Conservation (phyloP, 1,139 yeast species). For the Kodamaea derodonti region DNA sequence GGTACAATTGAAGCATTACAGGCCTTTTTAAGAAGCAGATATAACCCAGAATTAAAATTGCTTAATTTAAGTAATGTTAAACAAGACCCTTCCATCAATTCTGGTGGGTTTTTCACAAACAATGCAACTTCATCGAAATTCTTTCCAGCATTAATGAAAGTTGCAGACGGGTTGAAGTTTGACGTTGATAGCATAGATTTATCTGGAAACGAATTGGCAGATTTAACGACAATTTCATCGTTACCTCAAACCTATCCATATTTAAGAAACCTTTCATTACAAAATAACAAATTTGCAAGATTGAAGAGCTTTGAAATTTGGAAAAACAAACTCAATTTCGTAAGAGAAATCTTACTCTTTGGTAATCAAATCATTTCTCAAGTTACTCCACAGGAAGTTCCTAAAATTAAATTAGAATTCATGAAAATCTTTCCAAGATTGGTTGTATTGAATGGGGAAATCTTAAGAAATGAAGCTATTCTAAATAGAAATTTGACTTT, state of each 20-base stretch:
- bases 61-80: slow-evolving; percentile 68
- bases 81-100: slow-evolving; percentile 58
- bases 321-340: slow-evolving; percentile 67
- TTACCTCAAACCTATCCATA: slow-evolving; percentile 73
- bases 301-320: slow-evolving; percentile 66
- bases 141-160: slow-evolving; percentile 87
- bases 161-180: slow-evolving; percentile 56
- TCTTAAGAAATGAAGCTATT: slow-evolving; percentile 68
- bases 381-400: slow-evolving; percentile 27
- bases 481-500: slow-evolving; percentile 50
- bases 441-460: slow-evolving; percentile 71
- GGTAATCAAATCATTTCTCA: slow-evolving; percentile 68
- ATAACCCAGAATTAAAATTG: slow-evolving; percentile 60
- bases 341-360: slow-evolving; percentile 70
- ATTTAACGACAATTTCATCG: slow-evolving; percentile 57
- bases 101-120: slow-evolving; percentile 64
- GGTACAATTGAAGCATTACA: slow-evolving; percentile 51
- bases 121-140: slow-evolving; percentile 66
- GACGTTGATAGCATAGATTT: slow-evolving; percentile 73
- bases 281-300: slow-evolving; percentile 64
- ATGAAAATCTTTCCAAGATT: slow-evolving; percentile 74
- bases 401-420: slow-evolving; percentile 57
- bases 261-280: slow-evolving; percentile 73
- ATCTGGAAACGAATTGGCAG: slow-evolving; percentile 64
- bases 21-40: slow-evolving; percentile 60